phyloP scores from a whole-genome alignment of 2,329 filamentous ascomycete genomes.

The Monilinia polystroma region DNA sequence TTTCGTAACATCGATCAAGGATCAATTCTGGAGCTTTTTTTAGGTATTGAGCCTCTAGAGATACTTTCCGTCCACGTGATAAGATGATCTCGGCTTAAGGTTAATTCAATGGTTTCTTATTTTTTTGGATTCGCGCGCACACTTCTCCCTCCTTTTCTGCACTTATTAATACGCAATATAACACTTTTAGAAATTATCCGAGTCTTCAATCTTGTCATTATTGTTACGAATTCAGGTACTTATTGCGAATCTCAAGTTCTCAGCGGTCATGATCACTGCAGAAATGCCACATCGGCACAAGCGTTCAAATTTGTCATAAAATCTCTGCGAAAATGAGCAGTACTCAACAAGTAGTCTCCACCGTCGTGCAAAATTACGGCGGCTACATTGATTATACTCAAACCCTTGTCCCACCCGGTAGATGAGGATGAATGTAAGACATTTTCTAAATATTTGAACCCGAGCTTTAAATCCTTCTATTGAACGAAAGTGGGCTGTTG shows the following conservation, averaged over 20 bases:
- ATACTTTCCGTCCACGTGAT: background rate
- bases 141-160: too few species aligned
- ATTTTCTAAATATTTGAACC: background rate
- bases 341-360: constrained; percentile 18
- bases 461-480: background rate
- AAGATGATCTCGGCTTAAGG: background rate
- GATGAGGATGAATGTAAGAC: background rate
- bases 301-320: too few species aligned
- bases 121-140: constrained; percentile 3
- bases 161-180: too few species aligned
- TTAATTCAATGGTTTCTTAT: too few species aligned
- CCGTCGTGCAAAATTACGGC: background rate
- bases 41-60: background rate
- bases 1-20: constrained; percentile 3
- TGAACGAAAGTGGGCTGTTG: background rate
- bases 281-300: too few species aligned
- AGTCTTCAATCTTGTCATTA: too few species aligned
- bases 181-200: too few species aligned
- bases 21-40: constrained; percentile 5
- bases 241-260: too few species aligned
- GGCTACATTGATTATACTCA: constrained; percentile 4
- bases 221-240: too few species aligned
- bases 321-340: background rate
- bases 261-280: too few species aligned
- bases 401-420: background rate